Evolutionary conservation across 768 basidiomycete genomes (phyloP), one percentile per base, ranked within the genome.

Genomic region (Auriculariales sp.): DNA sequence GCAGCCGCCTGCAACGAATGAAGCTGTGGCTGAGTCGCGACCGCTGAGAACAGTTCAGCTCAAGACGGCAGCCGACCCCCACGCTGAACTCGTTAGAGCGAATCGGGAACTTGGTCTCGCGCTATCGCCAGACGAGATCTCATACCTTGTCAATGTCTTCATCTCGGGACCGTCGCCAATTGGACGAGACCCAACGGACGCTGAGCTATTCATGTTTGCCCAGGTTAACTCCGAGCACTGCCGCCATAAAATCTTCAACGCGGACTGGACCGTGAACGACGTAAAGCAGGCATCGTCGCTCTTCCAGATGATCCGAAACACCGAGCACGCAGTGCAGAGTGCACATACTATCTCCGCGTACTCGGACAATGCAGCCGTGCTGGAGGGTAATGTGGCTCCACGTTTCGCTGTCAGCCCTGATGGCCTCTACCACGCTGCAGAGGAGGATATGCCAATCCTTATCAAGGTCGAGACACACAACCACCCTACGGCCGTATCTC

Each of bases 201-300:
- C 94, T 3, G 95, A 99, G 62, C 72, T 99, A 6, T 99, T 99
- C 76, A 99, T 98, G 95, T 99, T 98, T 64, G 94, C 95, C 3
- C 95, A 99, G 61, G 94, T 99, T 63, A 99, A 99, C 68, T 97
- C 93, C n/a, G 95, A 99, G 64, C 95, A 98, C 61, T 99, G 95
- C 64, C 76, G 95, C 29, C 95, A 99, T 73, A 99, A 99, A 68
- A 98, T 97, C 57, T 99, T 98, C 73, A 99, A 99, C 61, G 93
- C 95, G 0, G 75, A 85, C 14, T 99, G 95, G 95, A 87, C 79
- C 10, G 77, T 99, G 55, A 85, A 97, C 58, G 83, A 73, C 2
- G 58, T 70, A 33, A 58, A 70, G 10, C 70, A 78, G 57, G 75
- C 83, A 51, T 68, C 69, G 39, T 87, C 89, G 3, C 77, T 98